Evolutionary conservation across 1,284 basidiomycete genomes (phyloP).

Genomic region (Cronartium quercuum): DNA sequence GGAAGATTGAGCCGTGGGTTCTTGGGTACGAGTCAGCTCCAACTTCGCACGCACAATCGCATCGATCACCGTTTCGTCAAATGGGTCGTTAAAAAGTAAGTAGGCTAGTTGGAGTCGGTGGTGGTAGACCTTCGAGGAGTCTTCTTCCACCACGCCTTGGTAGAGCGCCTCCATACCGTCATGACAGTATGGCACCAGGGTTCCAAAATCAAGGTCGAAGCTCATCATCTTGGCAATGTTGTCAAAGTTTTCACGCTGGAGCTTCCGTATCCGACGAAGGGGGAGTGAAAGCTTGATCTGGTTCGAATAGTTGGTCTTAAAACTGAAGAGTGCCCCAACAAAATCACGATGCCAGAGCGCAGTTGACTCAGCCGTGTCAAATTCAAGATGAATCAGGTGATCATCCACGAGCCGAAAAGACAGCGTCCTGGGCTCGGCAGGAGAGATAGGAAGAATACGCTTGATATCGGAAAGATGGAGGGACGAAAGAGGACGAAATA

Average conservation of each 20-base stretch:
- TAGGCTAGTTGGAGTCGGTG: conserved; percentile 23
- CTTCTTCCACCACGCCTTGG: conserved; percentile 1
- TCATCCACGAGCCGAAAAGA: conserved; percentile 41
- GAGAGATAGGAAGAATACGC: conserved; percentile 43
- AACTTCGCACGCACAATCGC: conserved; percentile 15
- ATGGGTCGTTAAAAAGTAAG: conserved; percentile 21
- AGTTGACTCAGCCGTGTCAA: conserved; percentile 45
- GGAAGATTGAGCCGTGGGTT: neutral
- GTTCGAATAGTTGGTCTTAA: conserved; percentile 43
- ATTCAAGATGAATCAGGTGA: conserved; percentile 43
- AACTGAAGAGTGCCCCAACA: conserved; percentile 42
- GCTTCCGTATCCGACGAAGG: conserved; percentile 42
- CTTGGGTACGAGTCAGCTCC: neutral
- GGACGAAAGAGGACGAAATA: conserved; percentile 44
- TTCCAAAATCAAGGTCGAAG: conserved; percentile 14
- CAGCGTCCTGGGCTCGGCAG: conserved; percentile 42
- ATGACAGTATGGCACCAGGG: neutral
- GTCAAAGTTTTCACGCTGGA: conserved; percentile 40
- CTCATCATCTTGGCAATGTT: conserved; percentile 42
- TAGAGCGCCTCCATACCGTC: conserved; percentile 3
- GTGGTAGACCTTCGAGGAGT: neutral
- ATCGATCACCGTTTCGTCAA: conserved; percentile 32
- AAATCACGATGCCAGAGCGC: conserved; percentile 43
- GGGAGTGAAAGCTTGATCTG: conserved; percentile 45
- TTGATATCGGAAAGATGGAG: conserved; percentile 43